A percentile compares a stretch with the other conserved stretches of the same genome.
phyloP scores from a whole-genome alignment of 2,329 filamentous ascomycete species.

The Conoideocrella luteorostrata region DNA sequence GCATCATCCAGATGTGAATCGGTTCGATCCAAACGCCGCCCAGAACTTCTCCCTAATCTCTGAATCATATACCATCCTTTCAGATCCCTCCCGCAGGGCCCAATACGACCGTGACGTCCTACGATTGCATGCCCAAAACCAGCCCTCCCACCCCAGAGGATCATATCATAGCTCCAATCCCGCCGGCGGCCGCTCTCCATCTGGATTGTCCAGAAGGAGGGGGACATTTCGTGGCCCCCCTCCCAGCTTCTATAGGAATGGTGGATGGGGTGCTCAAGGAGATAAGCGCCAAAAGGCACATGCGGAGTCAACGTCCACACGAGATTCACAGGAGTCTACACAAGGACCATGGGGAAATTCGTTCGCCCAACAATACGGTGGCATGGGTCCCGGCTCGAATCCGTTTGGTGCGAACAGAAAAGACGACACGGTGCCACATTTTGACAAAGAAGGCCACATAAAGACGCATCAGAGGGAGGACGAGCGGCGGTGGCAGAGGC shows the following conservation, averaged over 20 bases:
- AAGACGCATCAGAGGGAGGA: slow-evolving; percentile 65
- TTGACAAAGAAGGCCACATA: slow-evolving; percentile 67
- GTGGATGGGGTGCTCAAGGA: slow-evolving; percentile 65
- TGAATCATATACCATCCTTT: slow-evolving; percentile 76
- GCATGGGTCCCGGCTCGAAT: slow-evolving; percentile 55
- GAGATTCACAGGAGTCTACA: background rate
- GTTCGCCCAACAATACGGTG: slow-evolving; percentile 26
- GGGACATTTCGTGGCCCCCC: slow-evolving; percentile 78
- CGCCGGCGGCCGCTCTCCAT: slow-evolving; percentile 70
- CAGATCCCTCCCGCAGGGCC: slow-evolving; percentile 65
- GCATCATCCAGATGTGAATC: slow-evolving; percentile 91
- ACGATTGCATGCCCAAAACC: slow-evolving; percentile 29
- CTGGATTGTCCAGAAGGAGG: slow-evolving; percentile 70
- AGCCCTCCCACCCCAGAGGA: slow-evolving; percentile 27
- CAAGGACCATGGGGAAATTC: too few relatives aligned
- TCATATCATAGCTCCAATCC: slow-evolving; percentile 54
- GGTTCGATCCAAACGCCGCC: slow-evolving; percentile 62
- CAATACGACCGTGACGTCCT: slow-evolving; percentile 72
- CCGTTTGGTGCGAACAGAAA: slow-evolving; percentile 37
- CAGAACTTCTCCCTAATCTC: slow-evolving; percentile 75
- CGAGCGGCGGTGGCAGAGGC: slow-evolving; percentile 30
- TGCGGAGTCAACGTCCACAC: slow-evolving; percentile 29
- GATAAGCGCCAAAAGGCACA: slow-evolving; percentile 53
- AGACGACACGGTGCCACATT: slow-evolving; percentile 60
- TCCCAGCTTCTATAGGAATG: slow-evolving; percentile 78